Conservation (phyloP, 305 asterid species). For the Striga hermonthica region DNA sequence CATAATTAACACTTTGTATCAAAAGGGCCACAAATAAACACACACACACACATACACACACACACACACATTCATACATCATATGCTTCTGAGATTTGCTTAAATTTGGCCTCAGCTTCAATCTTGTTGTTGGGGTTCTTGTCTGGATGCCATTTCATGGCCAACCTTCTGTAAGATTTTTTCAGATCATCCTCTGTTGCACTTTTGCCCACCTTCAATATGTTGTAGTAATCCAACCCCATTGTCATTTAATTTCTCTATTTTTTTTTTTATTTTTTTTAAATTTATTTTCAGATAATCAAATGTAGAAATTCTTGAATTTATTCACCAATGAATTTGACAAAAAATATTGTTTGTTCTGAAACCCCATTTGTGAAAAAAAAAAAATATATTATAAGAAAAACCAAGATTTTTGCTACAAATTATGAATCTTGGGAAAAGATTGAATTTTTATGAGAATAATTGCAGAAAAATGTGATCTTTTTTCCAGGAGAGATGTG, state of each 20-base stretch:
- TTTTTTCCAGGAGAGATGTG: too few species aligned
- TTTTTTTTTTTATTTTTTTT: not conserved
- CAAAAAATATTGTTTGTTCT: not conserved
- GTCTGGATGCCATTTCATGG: slow-evolving; percentile 99
- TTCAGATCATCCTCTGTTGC: slow-evolving; percentile 92
- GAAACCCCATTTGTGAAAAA: too few species aligned
- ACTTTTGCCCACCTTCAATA: slow-evolving; percentile 57
- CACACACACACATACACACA: not conserved
- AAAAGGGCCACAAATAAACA: too few species aligned
- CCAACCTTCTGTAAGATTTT: slow-evolving; percentile 82
- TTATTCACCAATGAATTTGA: slow-evolving; percentile 10
- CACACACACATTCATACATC: slow-evolving; percentile 46
- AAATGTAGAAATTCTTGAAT: not conserved
- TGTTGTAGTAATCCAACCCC: slow-evolving; percentile 82
- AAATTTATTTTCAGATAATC: not conserved
- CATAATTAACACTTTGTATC: too few species aligned
- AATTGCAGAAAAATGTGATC: too few species aligned
- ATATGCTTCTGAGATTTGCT: slow-evolving; percentile 88
- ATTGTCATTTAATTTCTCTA: slow-evolving; percentile 24
- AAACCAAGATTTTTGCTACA: too few species aligned
- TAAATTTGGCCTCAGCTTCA: slow-evolving; percentile 89
- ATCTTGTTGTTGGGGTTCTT: slow-evolving; percentile 72
- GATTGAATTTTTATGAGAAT: too few species aligned
- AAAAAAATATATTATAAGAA: too few species aligned
- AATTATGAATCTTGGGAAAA: too few species aligned